Base-by-base conservation (phyloP, 257 asterid genomes). In the Lavandula angustifolia region DNA sequence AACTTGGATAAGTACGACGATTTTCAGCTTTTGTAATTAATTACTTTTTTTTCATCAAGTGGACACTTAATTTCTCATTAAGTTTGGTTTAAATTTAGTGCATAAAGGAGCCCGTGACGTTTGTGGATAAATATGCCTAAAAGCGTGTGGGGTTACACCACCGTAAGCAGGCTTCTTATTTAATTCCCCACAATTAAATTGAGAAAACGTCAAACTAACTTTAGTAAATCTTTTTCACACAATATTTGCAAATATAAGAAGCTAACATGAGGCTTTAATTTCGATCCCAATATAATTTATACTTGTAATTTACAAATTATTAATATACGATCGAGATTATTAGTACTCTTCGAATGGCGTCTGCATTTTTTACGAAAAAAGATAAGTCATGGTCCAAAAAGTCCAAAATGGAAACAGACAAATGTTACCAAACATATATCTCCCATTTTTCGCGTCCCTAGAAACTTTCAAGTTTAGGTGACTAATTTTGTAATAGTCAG, bases 381-480 rank as follows among this genome's bases (percentile, higher is more conserved):
- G 35, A 33, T 33, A 33, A 4, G 6, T 3, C n/a, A 6, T 33
- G 37, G 4, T 33, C 37, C 37, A 0, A 33, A 33, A 33, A 33
- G 6, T 33, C 37, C 6, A 0, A 6, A 6, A 12, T 1, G 3
- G 3, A 40, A 40, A 13, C 8, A 55, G 31, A 33, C 44, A 55
- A 55, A 55, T 55, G 62, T 14, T 29, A 55, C 61, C 61, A 8
- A 55, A 55, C n/a, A 40, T 22, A 55, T 7, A n/a, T 14, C 16
- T n/a, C n/a, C 29, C 1, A 34, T 33, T 55, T 55, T 55, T 54
- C 5, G 10, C 6, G 1, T 54, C 6, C 18, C 27, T n/a, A 5
- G 62, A 34, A 55, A 56, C 9, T 13, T 56, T 56, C 31, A 56
- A 56, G 2, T 4, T 12, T 2, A 14, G 62, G 35, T 56, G 62